Percentiles rank a stretch among this genome's conserved stretches.
These are phyloP conservation scores for Plenodomus lindquistii DNA, from an alignment of 2,329 filamentous ascomycete genomes.

Conservation along the genomic window DNA sequence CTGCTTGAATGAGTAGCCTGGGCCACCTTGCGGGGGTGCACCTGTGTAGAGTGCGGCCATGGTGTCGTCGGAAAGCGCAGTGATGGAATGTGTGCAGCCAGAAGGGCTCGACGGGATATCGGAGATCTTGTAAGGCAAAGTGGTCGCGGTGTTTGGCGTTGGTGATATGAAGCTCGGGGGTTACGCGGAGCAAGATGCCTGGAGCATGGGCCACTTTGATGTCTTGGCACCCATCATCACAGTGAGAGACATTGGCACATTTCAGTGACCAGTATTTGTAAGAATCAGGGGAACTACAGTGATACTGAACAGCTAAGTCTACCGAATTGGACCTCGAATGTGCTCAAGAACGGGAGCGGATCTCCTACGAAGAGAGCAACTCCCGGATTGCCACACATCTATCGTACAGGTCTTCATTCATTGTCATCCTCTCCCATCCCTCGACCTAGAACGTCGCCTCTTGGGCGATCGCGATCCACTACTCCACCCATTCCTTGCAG, in stretches of 20 bases:
- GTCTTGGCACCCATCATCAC: constrained; percentile 11
- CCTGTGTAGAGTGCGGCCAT: constrained; percentile 61
- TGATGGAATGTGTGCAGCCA: background rate
- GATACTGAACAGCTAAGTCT: background rate
- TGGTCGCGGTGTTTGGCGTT: constrained; percentile 19
- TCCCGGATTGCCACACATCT: too few species aligned
- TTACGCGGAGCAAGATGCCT: constrained; percentile 31
- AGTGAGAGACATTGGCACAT: too few species aligned
- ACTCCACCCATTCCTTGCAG: constrained; percentile 18
- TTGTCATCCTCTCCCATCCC: constrained; percentile 13
- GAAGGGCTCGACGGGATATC: constrained; percentile 10
- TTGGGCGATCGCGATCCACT: constrained; percentile 38
- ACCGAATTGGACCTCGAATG: too few species aligned
- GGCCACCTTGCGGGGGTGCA: constrained; percentile 55
- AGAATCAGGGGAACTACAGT: background rate
- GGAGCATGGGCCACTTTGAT: constrained; percentile 11
- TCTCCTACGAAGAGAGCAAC: too few species aligned
- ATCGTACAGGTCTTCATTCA: too few species aligned
- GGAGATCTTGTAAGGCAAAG: constrained; percentile 17
- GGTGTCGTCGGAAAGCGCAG: constrained; percentile 6
- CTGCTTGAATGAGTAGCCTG: constrained; percentile 65
- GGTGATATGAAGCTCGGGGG: constrained; percentile 29
- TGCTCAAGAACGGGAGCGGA: too few species aligned
- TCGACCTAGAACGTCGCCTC: constrained; percentile 30
- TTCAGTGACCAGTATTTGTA: background rate